Conservation (phyloP, 163 green algal genomes). For the Prototheca wickerhamii region DNA sequence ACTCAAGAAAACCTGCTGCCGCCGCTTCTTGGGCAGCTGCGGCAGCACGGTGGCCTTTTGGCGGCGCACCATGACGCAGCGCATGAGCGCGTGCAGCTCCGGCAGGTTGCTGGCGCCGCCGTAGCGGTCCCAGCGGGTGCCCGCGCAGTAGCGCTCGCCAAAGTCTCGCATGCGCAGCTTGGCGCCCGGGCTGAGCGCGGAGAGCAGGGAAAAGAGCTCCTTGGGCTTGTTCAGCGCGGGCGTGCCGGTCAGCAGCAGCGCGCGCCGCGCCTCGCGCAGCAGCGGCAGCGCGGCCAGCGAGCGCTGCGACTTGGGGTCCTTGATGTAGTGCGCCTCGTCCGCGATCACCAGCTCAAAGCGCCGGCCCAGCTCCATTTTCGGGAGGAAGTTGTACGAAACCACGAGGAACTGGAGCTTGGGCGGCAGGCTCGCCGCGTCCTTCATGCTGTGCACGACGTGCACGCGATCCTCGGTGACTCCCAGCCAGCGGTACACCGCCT, state of each 20-base stretch:
- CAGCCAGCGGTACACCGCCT: constrained; percentile 91
- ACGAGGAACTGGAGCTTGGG: constrained; percentile 36
- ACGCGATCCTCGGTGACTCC: constrained; percentile 54
- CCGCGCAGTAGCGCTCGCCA: constrained; percentile 72
- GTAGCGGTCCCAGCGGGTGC: constrained; percentile 22
- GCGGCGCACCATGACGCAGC: constrained; percentile 82
- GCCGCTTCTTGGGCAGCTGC: constrained; percentile 85
- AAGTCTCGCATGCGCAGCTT: constrained; percentile 56
- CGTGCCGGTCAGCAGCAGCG: constrained; percentile 79
- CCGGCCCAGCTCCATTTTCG: constrained; percentile 41
- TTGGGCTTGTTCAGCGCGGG: constrained; percentile 66
- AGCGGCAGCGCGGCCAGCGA: constrained; percentile 62
- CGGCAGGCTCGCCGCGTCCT: constrained; percentile 28
- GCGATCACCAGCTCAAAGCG: constrained; percentile 58
- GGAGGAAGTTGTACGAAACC: constrained; percentile 78
- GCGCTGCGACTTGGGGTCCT: constrained; percentile 33
- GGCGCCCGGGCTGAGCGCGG: constrained; percentile 27
- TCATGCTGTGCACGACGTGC: constrained; percentile 46
- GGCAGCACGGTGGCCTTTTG: constrained; percentile 80
- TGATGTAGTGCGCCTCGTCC: constrained; percentile 59
- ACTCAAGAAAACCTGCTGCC: constrained; percentile 61
- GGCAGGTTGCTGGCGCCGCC: constrained; percentile 24
- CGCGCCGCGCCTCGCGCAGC: constrained; percentile 30
- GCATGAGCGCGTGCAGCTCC: constrained; percentile 84
- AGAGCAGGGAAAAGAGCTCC: constrained; percentile 39